Evolutionary conservation across 1,284 basidiomycete genomes (phyloP).

Genomic region (Rhodotorula glutinis): DNA sequence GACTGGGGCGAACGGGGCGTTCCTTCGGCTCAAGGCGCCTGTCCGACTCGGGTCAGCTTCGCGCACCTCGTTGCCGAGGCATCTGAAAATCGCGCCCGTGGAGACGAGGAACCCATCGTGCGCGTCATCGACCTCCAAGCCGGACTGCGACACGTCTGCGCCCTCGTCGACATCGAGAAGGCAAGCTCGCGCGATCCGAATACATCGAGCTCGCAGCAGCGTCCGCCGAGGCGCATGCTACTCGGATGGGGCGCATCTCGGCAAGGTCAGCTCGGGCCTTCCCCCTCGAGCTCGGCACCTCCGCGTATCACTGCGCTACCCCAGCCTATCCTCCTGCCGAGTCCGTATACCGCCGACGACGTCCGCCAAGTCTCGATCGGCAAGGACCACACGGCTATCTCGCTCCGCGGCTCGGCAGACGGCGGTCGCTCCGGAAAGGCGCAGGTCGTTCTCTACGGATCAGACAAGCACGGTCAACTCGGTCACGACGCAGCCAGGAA

Average conservation of each 20-base stretch:
- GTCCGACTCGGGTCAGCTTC: no score
- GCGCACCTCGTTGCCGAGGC: no score
- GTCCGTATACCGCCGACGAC: neutral
- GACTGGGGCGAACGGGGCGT: constrained; percentile 78
- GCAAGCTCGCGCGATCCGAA: neutral
- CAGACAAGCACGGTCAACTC: constrained; percentile 67
- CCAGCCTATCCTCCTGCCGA: constrained; percentile 50
- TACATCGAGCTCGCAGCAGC: no score
- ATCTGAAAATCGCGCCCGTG: no score
- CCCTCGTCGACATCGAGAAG: constrained; percentile 47
- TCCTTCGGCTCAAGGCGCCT: no score
- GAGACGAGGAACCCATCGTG: no score
- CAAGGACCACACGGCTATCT: constrained; percentile 36
- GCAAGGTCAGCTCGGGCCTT: constrained; percentile 68
- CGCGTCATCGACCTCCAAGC: constrained; percentile 53
- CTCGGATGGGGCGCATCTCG: constrained; percentile 78
- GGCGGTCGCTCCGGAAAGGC: no score
- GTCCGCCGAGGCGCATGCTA: constrained; percentile 44
- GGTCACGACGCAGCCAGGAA: no score
- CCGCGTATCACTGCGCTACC: neutral
- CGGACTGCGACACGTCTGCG: constrained; percentile 69
- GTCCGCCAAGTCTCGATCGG: constrained; percentile 23
- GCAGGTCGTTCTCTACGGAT: constrained; percentile 43
- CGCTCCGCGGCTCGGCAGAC: neutral
- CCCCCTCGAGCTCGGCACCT: neutral